Base-by-base conservation (phyloP, 805 yeast genomes). In the Myxozyma neotropica region DNA sequence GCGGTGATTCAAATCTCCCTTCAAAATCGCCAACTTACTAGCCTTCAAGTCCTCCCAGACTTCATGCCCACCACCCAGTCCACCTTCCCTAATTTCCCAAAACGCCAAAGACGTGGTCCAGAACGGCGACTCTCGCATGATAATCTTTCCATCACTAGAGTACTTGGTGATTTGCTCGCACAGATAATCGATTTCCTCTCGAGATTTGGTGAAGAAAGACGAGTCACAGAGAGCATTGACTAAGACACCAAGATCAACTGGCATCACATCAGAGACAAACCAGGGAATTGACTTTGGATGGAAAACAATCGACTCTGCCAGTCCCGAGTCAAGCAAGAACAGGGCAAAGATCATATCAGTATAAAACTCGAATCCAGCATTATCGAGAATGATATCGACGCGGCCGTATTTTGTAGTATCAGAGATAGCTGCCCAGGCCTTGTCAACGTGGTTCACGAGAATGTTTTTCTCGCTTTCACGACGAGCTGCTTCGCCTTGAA, bases 221-320 rank as follows among this genome's bases (percentile, higher is more conserved):
- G 77, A 35, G 44, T 53, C 55, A 26, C 54, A 35, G 26, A 62
- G 61, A 1, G 60, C 50, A 52, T 56, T 45, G 42, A 68, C 53
- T 40, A 78, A 19, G 27, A 62, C 53, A 21, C 50, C 60, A 61
- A 89, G 84, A 74, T 94, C 99, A 69, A 84, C 85, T 29, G 89
- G 82, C 84, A 91, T 84, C 7, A 94, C 95, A 73, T 94, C 99
- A 67, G 96, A 89, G 19, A 94, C 98, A 86, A 94, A 93, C 95
- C 98, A 94, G 35, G 98, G 97, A 60, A 91, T 82, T 53, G 84
- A 83, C 73, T 94, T 94, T 65, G 96, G 90, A 73, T 94, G 99
- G 21, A 68, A 53, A 21, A 84, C 86, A 61, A 93, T 83, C 57
- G 81, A 77, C 23, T 77, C 75, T 15, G 83, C 85, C 23, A 92